A percentile compares a stretch with the other conserved stretches of the same genome.
These are phyloP conservation scores for Chaetomidium leptoderma DNA, from an alignment of 495 filamentous ascomycete species.

Conservation along the genomic window DNA sequence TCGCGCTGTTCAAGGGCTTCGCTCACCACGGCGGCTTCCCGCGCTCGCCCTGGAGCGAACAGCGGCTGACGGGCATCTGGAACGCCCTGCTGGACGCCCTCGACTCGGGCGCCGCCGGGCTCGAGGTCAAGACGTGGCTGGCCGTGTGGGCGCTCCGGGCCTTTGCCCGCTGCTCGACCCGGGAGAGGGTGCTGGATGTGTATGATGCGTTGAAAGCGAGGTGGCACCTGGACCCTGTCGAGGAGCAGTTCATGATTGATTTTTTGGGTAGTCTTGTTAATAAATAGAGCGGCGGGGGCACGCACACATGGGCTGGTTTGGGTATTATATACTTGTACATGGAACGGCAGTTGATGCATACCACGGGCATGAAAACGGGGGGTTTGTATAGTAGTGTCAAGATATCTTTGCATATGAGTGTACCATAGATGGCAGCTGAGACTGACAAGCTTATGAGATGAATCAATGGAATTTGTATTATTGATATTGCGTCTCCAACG, in stretches of 20 bases:
- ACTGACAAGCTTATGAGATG: too few species aligned
- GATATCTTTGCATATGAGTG: conserved; percentile 7
- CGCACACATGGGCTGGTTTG: neutral
- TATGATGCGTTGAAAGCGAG: conserved; percentile 39
- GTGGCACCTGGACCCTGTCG: conserved; percentile 32
- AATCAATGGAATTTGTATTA: too few species aligned
- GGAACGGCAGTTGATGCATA: neutral
- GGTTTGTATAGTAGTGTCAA: conserved; percentile 1
- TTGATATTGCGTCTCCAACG: too few species aligned
- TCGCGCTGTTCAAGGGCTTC: conserved; percentile 72
- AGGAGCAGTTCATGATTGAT: conserved; percentile 39
- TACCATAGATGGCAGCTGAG: conserved; percentile 3
- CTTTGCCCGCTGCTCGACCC: conserved; percentile 40
- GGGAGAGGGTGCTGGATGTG: conserved; percentile 35
- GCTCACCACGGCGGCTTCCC: conserved; percentile 58
- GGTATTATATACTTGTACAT: too few species aligned
- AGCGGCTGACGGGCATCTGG: conserved; percentile 52
- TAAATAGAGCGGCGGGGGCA: neutral
- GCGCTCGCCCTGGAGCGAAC: conserved; percentile 61
- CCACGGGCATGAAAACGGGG: neutral
- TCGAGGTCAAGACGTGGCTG: conserved; percentile 50
- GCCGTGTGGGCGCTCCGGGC: conserved; percentile 46
- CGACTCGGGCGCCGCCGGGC: conserved; percentile 28
- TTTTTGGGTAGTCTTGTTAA: conserved; percentile 25
- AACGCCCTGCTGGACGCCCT: conserved; percentile 40